Base-by-base conservation (phyloP, 2,329 filamentous ascomycete species). In the Verticillium tricorpus region DNA sequence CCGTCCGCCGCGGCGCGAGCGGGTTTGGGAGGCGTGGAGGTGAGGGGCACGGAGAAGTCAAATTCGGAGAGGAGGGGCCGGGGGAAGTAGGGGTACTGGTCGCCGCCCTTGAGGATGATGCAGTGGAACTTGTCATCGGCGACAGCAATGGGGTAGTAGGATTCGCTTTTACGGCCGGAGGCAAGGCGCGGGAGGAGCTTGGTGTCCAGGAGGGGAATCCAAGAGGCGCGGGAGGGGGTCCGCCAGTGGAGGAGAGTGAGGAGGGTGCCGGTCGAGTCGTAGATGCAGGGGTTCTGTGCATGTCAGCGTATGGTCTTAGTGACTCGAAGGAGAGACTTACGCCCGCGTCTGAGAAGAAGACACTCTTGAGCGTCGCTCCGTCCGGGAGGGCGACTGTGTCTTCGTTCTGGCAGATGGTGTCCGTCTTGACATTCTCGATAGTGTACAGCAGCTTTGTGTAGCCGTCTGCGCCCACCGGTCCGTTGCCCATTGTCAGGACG, bases 61-160 rank as follows among this genome's bases (percentile, higher is more conserved):
- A 99, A 99, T 73, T 99, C 95, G 52, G 89, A 93, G 39, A 99
- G 88, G 40, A 97, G 80, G 2, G 92, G 93, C 11, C 91, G 88
- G 12, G 92, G 95, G 77, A 94, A 98, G 78, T 95, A 97, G 0
- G 94, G 93, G 71, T 97, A 92, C 71, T 89, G 86, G 72, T 99
- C 95, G 39, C 90, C 91, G 65, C 95, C 95, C 78, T 99, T 99
- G 71, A 99, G 88, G 69, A 99, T 98, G 77, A 99, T 97, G 78
- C 96, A 99, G 81, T 98, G 94, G 76, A 99, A 99, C 71, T 90
- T 94, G 70, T 90, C 85, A 69, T 93, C 88, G 2, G 94, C 92
- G 1, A 98, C 93, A 1, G 95, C 95, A 35, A 99, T 92, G 1
- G 95, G 95, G 85, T 93, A 99, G 79, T 99, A 99, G 0, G 83